Percentiles rank a stretch among this genome's conserved stretches.
These are phyloP conservation scores for Phenoliferia sp. DNA, from an alignment of 1,284 basidiomycete genomes.

Conservation along the genomic window DNA sequence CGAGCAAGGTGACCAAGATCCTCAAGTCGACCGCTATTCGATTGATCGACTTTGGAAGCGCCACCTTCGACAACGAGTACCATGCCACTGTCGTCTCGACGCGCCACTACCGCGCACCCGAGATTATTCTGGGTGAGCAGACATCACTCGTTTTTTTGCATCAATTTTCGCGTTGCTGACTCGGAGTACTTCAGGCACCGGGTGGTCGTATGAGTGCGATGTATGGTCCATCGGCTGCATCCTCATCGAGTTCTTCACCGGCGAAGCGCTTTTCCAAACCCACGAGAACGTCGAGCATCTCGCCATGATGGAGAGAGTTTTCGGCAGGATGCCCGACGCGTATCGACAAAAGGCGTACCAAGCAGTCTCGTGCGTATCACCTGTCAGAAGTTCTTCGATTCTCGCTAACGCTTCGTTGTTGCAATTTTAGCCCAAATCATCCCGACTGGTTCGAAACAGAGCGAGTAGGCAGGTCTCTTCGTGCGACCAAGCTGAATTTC, in stretches of 20 bases:
- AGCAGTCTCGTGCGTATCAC: not conserved
- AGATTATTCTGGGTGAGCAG: constrained; percentile 92
- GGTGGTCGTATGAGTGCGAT: constrained; percentile 98
- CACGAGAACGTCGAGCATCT: constrained; percentile 98
- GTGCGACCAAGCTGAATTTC: constrained; percentile 63
- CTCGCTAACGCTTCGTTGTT: not conserved
- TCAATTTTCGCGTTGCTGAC: too few relatives aligned
- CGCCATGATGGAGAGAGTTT: constrained; percentile 99
- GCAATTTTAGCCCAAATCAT: constrained; percentile 50
- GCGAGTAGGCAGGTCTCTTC: too few relatives aligned
- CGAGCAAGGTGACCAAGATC: constrained; percentile 58
- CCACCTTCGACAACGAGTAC: constrained; percentile 97
- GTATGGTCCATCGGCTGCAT: constrained; percentile 98
- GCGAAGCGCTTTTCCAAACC: constrained; percentile 97
- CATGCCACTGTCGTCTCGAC: constrained; percentile 97
- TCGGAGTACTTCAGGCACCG: constrained; percentile 83
- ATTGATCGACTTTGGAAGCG: constrained; percentile 97
- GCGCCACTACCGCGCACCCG: constrained; percentile 96
- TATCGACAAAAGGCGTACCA: constrained; percentile 51
- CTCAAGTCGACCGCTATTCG: constrained; percentile 86
- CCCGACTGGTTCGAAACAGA: constrained; percentile 78
- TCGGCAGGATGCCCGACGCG: constrained; percentile 89
- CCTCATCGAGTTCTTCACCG: constrained; percentile 96
- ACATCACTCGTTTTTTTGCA: too few relatives aligned
- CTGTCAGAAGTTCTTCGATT: not conserved